Conservation (phyloP, 495 filamentous ascomycete genomes). For the Neurospora intermedia region DNA sequence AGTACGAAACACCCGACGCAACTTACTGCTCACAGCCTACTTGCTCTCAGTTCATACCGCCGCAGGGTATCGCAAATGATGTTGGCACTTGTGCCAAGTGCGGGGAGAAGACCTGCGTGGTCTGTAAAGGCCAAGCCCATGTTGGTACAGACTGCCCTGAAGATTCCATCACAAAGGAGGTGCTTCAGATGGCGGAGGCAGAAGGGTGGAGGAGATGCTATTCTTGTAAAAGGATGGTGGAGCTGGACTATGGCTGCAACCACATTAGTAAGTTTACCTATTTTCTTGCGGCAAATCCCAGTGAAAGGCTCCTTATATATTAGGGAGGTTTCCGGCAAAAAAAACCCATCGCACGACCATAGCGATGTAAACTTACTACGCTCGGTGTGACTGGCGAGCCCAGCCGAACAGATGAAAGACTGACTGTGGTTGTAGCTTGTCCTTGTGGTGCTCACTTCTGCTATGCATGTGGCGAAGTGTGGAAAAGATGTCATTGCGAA, state of each 20-base stretch:
- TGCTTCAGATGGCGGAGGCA: conserved; percentile 22
- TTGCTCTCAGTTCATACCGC: conserved; percentile 38
- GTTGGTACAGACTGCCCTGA: conserved; percentile 26
- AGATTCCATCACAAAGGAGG: conserved; percentile 23
- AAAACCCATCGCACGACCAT: too few relatives aligned
- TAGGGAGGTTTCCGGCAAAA: too few relatives aligned
- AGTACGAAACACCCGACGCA: conserved; percentile 33
- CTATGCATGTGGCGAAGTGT: conserved; percentile 41
- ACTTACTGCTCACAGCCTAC: conserved; percentile 36
- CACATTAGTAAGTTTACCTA: conserved; percentile 32
- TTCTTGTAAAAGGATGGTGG: conserved; percentile 28
- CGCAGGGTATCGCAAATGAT: conserved; percentile 18
- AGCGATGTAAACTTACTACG: too few relatives aligned
- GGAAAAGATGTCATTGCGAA: conserved; percentile 40
- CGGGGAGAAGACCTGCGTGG: conserved; percentile 27
- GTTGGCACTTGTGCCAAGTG: conserved; percentile 35
- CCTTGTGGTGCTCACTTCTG: conserved; percentile 46
- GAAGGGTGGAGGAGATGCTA: conserved; percentile 36
- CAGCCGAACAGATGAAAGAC: background rate
- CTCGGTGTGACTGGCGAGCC: too few relatives aligned
- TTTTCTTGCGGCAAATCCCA: background rate
- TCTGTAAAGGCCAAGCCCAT: conserved; percentile 37
- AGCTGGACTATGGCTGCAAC: conserved; percentile 35
- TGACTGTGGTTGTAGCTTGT: conserved; percentile 22
- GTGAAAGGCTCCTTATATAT: background rate